A percentile compares a stretch with the other conserved stretches of the same genome.
These are phyloP conservation scores for Boletus rubroflammeus DNA, from an alignment of 768 basidiomycete genomes.

Conservation along the genomic window DNA sequence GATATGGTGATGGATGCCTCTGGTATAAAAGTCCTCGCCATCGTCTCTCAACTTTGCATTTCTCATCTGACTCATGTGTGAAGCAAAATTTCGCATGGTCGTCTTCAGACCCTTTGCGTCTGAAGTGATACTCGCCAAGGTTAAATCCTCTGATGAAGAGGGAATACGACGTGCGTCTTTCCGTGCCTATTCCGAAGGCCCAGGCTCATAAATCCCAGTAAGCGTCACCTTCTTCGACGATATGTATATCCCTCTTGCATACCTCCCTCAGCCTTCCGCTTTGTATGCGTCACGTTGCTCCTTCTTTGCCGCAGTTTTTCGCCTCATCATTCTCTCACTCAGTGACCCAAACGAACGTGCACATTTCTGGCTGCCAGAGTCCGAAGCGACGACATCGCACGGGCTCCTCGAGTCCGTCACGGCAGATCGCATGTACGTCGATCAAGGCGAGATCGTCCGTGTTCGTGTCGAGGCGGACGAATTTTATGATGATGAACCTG, in stretches of 20 bases:
- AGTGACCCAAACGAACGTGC: slow-evolving; percentile 82
- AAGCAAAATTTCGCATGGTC: slow-evolving; percentile 86
- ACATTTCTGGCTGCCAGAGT: slow-evolving; percentile 77
- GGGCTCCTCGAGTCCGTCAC: slow-evolving; percentile 69
- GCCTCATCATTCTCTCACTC: not conserved
- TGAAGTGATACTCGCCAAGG: slow-evolving; percentile 87
- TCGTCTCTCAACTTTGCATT: not conserved
- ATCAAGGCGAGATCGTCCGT: slow-evolving; percentile 70
- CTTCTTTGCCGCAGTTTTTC: not conserved
- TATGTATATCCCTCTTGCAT: slow-evolving; percentile 74
- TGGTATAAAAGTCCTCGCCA: slow-evolving; percentile 80
- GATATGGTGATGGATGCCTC: slow-evolving; percentile 91
- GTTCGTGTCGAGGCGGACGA: slow-evolving; percentile 79
- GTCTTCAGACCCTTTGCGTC: slow-evolving; percentile 89
- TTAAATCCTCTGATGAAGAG: slow-evolving; percentile 81
- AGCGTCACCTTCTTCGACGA: slow-evolving; percentile 93
- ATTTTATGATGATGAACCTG: slow-evolving; percentile 83
- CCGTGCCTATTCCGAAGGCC: not conserved
- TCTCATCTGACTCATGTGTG: not conserved
- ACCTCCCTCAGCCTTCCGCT: slow-evolving; percentile 77
- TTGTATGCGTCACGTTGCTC: slow-evolving; percentile 49
- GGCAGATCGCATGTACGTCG: slow-evolving; percentile 74
- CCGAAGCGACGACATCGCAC: slow-evolving; percentile 45
- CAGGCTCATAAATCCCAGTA: slow-evolving; percentile 44
- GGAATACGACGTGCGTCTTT: slow-evolving; percentile 71